These are phyloP conservation scores for Arthrocladium fulminans DNA, from an alignment of 2,329 filamentous ascomycete species.

Conservation along the genomic window DNA sequence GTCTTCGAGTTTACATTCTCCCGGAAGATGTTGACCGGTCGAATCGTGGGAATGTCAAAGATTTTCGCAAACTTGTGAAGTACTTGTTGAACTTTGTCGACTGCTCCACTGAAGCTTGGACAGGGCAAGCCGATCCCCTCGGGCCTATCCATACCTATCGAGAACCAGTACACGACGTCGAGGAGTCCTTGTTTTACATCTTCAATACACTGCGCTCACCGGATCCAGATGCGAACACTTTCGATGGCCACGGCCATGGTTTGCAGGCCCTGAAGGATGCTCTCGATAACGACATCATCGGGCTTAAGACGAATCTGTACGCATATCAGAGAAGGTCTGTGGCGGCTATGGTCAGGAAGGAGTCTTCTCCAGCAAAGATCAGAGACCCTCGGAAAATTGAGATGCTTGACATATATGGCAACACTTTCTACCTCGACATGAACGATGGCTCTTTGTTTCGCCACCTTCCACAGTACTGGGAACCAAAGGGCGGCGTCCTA, in stretches of 20 bases:
- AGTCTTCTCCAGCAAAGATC: constrained; percentile 54
- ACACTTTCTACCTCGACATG: constrained; percentile 61
- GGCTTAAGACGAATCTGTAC: constrained; percentile 55
- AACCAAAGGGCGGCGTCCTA: constrained; percentile 55
- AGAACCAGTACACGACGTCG: constrained; percentile 21
- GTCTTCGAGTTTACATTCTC: constrained; percentile 31
- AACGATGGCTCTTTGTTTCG: constrained; percentile 53
- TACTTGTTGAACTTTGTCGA: constrained; percentile 34
- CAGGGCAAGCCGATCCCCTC: constrained; percentile 23
- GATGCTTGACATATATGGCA: constrained; percentile 52
- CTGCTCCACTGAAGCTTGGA: constrained; percentile 32
- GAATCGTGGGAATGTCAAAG: constrained; percentile 27
- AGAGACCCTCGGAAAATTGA: constrained; percentile 65
- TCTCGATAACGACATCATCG: constrained; percentile 25
- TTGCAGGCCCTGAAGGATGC: constrained; percentile 31
- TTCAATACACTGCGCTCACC: constrained; percentile 42
- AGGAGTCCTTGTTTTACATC: constrained; percentile 43
- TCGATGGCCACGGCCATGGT: constrained; percentile 27
- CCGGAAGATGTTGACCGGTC: constrained; percentile 33
- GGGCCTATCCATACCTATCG: constrained; percentile 14
- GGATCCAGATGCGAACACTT: constrained; percentile 24
- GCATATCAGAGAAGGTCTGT: constrained; percentile 72
- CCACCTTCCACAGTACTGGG: constrained; percentile 65
- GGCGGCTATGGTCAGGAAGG: constrained; percentile 74
- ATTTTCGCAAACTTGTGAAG: constrained; percentile 31